A percentile compares a stretch with the other conserved stretches of the same genome.
These are phyloP conservation scores for Cryomyces antarcticus DNA, from an alignment of 495 filamentous ascomycete genomes.

Conservation along the genomic window DNA sequence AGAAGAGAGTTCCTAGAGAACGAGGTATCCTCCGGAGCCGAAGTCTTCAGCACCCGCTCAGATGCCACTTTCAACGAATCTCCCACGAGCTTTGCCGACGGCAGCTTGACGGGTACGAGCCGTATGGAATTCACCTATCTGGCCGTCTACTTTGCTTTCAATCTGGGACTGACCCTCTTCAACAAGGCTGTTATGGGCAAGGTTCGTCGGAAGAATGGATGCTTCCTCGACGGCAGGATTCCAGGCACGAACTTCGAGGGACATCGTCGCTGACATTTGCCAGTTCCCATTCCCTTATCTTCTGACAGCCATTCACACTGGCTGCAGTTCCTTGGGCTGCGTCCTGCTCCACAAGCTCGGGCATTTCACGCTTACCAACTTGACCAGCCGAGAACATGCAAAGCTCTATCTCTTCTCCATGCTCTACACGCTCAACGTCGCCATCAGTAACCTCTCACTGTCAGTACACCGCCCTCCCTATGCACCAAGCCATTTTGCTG, in stretches of 20 bases:
- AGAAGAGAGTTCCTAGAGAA: no score
- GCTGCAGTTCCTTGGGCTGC: constrained; percentile 29
- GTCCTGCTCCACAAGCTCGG: constrained; percentile 24
- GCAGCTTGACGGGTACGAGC: no score
- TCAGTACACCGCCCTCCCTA: constrained; percentile 3
- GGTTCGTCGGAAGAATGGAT: constrained; percentile 11
- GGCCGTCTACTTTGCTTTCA: constrained; percentile 29
- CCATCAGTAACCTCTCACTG: constrained; percentile 34
- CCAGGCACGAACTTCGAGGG: no score
- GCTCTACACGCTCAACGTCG: constrained; percentile 39
- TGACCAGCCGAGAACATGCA: constrained; percentile 25
- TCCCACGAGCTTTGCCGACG: no score
- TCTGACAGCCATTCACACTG: constrained; percentile 31
- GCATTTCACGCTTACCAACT: constrained; percentile 24
- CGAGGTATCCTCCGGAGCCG: no score
- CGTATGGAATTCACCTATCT: constrained; percentile 22
- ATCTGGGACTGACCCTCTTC: constrained; percentile 30
- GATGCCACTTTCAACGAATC: no score
- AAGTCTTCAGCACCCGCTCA: no score
- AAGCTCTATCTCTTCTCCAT: constrained; percentile 30
- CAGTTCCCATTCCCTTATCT: constrained; percentile 37
- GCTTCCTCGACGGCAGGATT: no score
- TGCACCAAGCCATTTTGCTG: no score
- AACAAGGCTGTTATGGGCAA: constrained; percentile 34
- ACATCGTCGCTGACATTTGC: neutral